Conservation (phyloP, 352 stramenopile species). For the Phytophthora lateralis region DNA sequence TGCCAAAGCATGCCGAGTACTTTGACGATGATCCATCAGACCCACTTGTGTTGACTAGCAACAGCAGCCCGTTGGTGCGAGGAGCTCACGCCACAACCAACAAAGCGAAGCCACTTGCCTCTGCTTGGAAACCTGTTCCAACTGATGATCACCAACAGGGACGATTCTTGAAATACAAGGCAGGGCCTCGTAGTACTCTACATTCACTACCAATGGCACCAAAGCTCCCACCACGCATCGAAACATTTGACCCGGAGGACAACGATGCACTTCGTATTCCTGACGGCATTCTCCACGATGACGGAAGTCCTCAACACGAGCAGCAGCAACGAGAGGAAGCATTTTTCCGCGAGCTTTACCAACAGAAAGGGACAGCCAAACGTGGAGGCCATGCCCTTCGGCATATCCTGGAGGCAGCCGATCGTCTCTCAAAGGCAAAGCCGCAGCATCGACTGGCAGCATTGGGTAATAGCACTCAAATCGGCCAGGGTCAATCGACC, state of each 20-base stretch:
- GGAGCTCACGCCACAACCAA: slow-evolving; percentile 1
- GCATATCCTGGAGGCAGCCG: slow-evolving; percentile 74
- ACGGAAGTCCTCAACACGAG: slow-evolving; percentile 25
- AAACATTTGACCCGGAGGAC: slow-evolving; percentile 53
- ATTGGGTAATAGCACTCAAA: slow-evolving; percentile 36
- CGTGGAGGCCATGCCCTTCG: slow-evolving; percentile 55
- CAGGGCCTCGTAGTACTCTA: slow-evolving; percentile 31
- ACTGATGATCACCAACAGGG: slow-evolving; percentile 20
- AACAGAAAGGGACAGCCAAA: slow-evolving; percentile 53
- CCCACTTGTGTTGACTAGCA: slow-evolving; percentile 26
- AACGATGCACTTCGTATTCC: slow-evolving; percentile 34
- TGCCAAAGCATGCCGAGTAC: slow-evolving; percentile 46
- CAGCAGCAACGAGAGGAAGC: slow-evolving; percentile 56
- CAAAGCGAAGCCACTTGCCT: slow-evolving; percentile 50
- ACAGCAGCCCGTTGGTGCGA: slow-evolving; percentile 6
- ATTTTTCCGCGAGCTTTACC: slow-evolving; percentile 76
- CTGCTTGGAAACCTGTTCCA: slow-evolving; percentile 66
- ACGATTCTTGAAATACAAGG: slow-evolving; percentile 19
- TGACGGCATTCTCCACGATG: slow-evolving; percentile 13
- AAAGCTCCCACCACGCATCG: slow-evolving; percentile 63
- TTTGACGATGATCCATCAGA: slow-evolving; percentile 46
- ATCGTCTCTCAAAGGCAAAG: slow-evolving; percentile 46
- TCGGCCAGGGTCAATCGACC: slow-evolving; percentile 46
- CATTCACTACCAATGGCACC: slow-evolving; percentile 50
- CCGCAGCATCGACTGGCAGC: slow-evolving; percentile 51